Percentiles rank a stretch among this genome's conserved stretches.
Evolutionary conservation across 108 stramenopile species (phyloP).

Genomic region (Cyclotella cryptica): DNA sequence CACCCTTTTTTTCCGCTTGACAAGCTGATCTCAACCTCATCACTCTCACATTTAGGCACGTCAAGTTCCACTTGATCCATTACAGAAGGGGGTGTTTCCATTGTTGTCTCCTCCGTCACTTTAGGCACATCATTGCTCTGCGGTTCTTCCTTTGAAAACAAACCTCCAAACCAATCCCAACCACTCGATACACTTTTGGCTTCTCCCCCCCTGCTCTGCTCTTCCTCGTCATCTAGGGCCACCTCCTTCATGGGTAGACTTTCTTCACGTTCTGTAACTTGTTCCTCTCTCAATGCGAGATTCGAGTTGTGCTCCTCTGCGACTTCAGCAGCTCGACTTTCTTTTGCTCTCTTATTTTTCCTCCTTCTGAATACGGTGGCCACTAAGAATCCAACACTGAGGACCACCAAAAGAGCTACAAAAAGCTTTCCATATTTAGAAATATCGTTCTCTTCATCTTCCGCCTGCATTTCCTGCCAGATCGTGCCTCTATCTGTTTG

Average conservation of each 20-base stretch:
- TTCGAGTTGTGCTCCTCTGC: conserved; percentile 2
- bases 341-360: conserved; percentile 8
- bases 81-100: not conserved
- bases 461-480: not conserved
- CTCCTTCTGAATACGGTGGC: conserved; percentile 19
- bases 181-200: conserved; percentile 7
- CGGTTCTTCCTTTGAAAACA: not conserved
- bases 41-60: conserved; percentile 16
- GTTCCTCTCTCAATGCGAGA: conserved; percentile 17
- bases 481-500: conserved; percentile 28
- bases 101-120: not conserved
- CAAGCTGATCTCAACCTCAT: conserved; percentile 26
- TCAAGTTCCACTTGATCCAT: conserved; percentile 23
- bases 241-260: conserved; percentile 6
- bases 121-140: not conserved
- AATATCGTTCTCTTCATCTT: conserved; percentile 25
- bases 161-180: not conserved
- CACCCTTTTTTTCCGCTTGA: conserved; percentile 1
- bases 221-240: conserved; percentile 11
- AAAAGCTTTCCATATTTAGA: conserved; percentile 41
- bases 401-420: conserved; percentile 34
- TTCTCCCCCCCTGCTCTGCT: not conserved
- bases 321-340: not conserved
- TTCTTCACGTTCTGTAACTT: conserved; percentile 9
- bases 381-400: conserved; percentile 32